Evolutionary conservation across 2,329 filamentous ascomycete species (phyloP), one percentile per base, ranked within the genome.

Genomic region (Furcasterigmium sp.): DNA sequence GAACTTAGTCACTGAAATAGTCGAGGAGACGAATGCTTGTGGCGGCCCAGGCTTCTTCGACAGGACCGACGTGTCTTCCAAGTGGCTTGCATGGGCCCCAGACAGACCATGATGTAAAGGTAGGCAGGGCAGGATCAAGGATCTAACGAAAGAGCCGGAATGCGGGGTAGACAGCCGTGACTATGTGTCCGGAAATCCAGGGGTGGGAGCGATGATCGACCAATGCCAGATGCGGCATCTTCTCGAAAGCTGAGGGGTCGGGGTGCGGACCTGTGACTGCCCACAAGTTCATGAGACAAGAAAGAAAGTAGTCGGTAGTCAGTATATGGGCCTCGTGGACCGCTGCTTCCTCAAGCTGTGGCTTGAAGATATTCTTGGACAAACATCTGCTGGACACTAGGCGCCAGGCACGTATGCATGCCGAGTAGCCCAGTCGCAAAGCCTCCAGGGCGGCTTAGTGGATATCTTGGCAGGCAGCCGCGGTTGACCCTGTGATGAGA

Each of bases 41-140:
- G 32, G n/a, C 32, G 32, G 32, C n/a, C 14, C 32, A 15, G 11
- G 26, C 29, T 32, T 40, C 18, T 11, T 32, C 25, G 38, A 32
- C 26, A 25, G 20, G 36, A 13, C 26, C 28, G 26, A 40, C 18
- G 38, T 32, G 38, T 32, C 28, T 30, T 23, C 19, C 26, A 15
- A 32, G 38, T 32, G 38, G 38, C 38, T 40, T 40, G 38, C 38
- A 40, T 32, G 20, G 30, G 38, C 38, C 32, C 38, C 26, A 30
- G 38, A 18, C 38, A 32, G 26, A 18, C 26, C 38, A 29, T 21
- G 18, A 32, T 15, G 38, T 35, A n/a, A n/a, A n/a, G n/a, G n/a
- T n/a, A n/a, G n/a, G n/a, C n/a, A n/a, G n/a, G n/a, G n/a, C n/a
- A 35, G 32, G 32, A 30, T 19, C 25, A 21, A 40, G 38, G 38